A percentile compares a stretch with the other conserved stretches of the same genome.
Evolutionary conservation across 1,284 basidiomycete species (phyloP).

Genomic region (Tremellales sp.): DNA sequence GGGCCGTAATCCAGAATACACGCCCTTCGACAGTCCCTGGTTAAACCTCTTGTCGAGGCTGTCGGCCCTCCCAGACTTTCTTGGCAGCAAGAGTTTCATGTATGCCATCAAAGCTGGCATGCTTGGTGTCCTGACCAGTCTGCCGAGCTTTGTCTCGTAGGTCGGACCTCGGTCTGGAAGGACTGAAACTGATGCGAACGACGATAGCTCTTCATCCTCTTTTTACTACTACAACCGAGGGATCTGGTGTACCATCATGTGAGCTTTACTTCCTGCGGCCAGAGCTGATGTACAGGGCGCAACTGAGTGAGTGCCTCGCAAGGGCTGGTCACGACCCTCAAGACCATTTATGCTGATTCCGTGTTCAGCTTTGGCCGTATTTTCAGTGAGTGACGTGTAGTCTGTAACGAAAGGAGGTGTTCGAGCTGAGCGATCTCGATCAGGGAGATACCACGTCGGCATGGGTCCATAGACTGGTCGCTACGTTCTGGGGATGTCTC

Average conservation of each 20-base stretch:
- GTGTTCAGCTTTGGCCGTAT: constrained; percentile 25
- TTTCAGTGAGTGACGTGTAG: constrained; percentile 15
- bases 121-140: constrained; percentile 55
- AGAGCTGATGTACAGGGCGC: constrained; percentile 21
- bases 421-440: constrained; percentile 64
- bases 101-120: constrained; percentile 76
- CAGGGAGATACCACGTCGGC: constrained; percentile 73
- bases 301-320: constrained; percentile 25
- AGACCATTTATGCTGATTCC: neutral
- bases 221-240: constrained; percentile 47
- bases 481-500: constrained; percentile 66
- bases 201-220: constrained; percentile 25
- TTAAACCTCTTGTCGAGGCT: constrained; percentile 38
- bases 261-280: constrained; percentile 4
- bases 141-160: constrained; percentile 39
- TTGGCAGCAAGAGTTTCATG: constrained; percentile 50
- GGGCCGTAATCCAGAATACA: constrained; percentile 46
- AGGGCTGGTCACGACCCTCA: neutral
- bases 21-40: constrained; percentile 33
- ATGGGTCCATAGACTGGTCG: constrained; percentile 60
- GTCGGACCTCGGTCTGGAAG: constrained; percentile 5
- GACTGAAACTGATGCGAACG: neutral
- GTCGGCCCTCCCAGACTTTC: constrained; percentile 23
- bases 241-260: constrained; percentile 43
- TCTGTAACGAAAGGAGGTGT: constrained; percentile 48